A percentile compares a stretch with the other conserved stretches of the same genome.
These are phyloP conservation scores for Picochlorum sp. DNA, from an alignment of 139 green algal genomes.

Conservation along the genomic window DNA sequence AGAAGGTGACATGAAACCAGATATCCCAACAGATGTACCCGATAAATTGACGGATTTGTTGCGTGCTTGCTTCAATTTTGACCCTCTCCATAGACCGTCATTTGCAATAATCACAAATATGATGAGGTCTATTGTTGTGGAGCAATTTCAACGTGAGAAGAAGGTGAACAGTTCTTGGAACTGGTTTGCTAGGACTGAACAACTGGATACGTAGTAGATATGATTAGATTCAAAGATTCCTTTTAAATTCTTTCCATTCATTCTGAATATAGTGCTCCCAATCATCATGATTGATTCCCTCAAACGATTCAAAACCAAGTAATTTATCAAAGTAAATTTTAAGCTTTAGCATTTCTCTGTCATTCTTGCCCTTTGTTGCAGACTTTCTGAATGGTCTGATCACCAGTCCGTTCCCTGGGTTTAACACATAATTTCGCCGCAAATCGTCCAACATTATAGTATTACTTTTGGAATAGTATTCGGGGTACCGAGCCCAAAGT, in stretches of 20 bases:
- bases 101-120: slow-evolving; percentile 31
- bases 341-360: slow-evolving; percentile 79
- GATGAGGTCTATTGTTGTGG: background rate
- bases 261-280: slow-evolving; percentile 42
- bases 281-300: slow-evolving; percentile 51
- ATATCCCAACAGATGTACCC: slow-evolving; percentile 22
- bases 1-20: slow-evolving; percentile 30
- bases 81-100: slow-evolving; percentile 44
- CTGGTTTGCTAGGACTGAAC: background rate
- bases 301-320: slow-evolving; percentile 42
- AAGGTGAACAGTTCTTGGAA: no score
- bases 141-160: background rate
- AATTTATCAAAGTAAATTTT: slow-evolving; percentile 71
- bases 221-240: background rate
- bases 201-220: background rate
- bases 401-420: slow-evolving; percentile 76
- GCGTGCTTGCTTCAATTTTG: slow-evolving; percentile 28
- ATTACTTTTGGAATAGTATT: slow-evolving; percentile 52
- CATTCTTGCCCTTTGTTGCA: slow-evolving; percentile 45
- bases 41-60: slow-evolving; percentile 29
- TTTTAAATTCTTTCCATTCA: background rate
- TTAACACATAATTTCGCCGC: slow-evolving; percentile 90
- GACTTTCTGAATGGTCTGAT: slow-evolving; percentile 81
- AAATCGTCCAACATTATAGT: slow-evolving; percentile 97
- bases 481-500: slow-evolving; percentile 65